These are phyloP conservation scores for Exophiala dermatitidis DNA, from an alignment of 2,329 filamentous ascomycete species.

Conservation along the genomic window DNA sequence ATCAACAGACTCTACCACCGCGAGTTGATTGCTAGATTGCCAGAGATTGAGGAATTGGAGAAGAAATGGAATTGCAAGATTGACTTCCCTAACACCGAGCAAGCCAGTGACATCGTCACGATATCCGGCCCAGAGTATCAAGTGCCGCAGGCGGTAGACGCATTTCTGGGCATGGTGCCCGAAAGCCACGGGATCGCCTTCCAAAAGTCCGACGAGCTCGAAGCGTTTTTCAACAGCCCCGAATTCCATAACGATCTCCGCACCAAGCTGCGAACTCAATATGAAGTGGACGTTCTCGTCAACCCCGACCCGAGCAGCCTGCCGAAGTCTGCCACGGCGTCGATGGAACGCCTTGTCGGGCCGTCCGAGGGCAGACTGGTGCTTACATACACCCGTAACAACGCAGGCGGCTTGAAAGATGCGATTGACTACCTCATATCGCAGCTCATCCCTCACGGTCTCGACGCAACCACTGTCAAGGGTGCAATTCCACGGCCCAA, in stretches of 20 bases:
- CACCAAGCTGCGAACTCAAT: slow-evolving; percentile 78
- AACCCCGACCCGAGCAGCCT: slow-evolving; percentile 38
- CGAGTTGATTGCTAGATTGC: slow-evolving; percentile 79
- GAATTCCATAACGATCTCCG: slow-evolving; percentile 75
- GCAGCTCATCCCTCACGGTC: slow-evolving; percentile 75
- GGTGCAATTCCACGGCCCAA: slow-evolving; percentile 96
- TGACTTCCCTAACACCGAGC: slow-evolving; percentile 93
- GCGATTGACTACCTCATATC: slow-evolving; percentile 90
- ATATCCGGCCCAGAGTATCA: slow-evolving; percentile 97
- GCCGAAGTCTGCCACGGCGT: slow-evolving; percentile 29
- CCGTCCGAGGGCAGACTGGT: slow-evolving; percentile 51
- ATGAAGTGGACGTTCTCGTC: slow-evolving; percentile 80
- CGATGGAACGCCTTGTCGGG: slow-evolving; percentile 39
- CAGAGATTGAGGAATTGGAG: slow-evolving; percentile 87
- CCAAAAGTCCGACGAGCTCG: slow-evolving; percentile 65
- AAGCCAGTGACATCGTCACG: slow-evolving; percentile 91
- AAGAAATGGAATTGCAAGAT: slow-evolving; percentile 99
- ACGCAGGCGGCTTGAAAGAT: slow-evolving; percentile 88
- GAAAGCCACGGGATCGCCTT: slow-evolving; percentile 90
- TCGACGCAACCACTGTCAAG: slow-evolving; percentile 81
- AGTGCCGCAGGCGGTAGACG: slow-evolving; percentile 92
- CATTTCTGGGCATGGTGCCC: slow-evolving; percentile 94
- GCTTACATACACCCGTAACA: slow-evolving; percentile 90
- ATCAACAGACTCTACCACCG: slow-evolving; percentile 94
- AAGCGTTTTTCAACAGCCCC: slow-evolving; percentile 71